Evolutionary conservation across 768 basidiomycete genomes (phyloP), one percentile per base, ranked within the genome.

Genomic region (Tephrocybe sp.): DNA sequence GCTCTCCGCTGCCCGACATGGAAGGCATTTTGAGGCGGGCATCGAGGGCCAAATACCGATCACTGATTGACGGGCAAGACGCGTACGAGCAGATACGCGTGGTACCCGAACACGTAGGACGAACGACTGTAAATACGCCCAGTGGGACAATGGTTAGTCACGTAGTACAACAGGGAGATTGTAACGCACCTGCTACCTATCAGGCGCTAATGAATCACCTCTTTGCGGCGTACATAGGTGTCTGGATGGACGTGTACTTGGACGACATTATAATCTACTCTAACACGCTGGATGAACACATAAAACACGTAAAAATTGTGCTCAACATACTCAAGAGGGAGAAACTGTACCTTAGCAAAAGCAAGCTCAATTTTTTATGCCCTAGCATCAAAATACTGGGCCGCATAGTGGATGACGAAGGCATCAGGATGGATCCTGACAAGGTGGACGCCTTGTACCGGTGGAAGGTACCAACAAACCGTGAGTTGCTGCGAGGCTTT

Each of bases 31-130:
- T 47, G 12, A 21, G 40, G 10, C 11, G 31, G 16, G 45, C 34
- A 15, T 21, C 50, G 11, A 18, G 18, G 5, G 21, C 37, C 15
- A 10, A 23, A 11, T 49, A 44, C 24, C 8, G 16, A 13, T 48
- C 41, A 1, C 7, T 53, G 13, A 37, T 46, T 4, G 36, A 53
- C 24, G 24, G 47, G 4, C 40, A 49, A 25, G 31, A 54, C 27
- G 42, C 53, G 12, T 54, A 44, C n/a, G 22, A 54, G 21, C 53
- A 49, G 36, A 54, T 48, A 16, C 3, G 42, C 12, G 45, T 54
- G 9, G 27, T 48, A 5, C 42, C 47, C 16, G 40, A 37, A 21
- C 42, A 54, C 30, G 42, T 49, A 3, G 21, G 19, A 4, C 19
- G 25, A 15, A 25, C 42, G 15, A 30, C 47, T 25, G 45, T 53